A percentile compares a stretch with the other conserved stretches of the same genome.
phyloP scores from a whole-genome alignment of 139 green algal species.

The Haematococcus lacustris region DNA sequence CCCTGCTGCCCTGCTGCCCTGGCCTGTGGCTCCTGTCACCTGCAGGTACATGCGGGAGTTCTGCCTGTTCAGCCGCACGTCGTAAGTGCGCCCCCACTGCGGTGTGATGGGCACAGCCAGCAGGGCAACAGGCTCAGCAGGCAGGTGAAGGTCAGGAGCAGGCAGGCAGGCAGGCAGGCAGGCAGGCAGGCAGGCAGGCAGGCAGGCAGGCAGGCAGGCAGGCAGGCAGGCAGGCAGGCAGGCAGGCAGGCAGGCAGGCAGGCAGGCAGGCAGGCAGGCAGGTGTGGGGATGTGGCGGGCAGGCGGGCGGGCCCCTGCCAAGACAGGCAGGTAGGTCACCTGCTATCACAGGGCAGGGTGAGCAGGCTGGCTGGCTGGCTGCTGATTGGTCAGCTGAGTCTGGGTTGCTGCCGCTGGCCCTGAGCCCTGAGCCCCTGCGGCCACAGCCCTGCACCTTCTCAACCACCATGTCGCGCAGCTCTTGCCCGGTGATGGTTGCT shows the following conservation, averaged over 20 bases:
- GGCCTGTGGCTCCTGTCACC: too few species aligned
- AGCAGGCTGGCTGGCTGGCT: neutral
- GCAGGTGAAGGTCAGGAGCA: neutral
- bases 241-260: neutral
- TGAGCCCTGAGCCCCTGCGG: neutral
- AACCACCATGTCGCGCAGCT: slow-evolving; percentile 17
- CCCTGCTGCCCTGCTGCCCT: too few species aligned
- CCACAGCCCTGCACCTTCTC: slow-evolving; percentile 2
- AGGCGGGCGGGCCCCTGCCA: neutral
- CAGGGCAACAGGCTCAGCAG: neutral
- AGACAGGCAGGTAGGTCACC: too few species aligned
- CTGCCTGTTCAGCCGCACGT: slow-evolving; percentile 16
- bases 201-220: neutral
- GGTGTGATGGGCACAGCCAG: neutral
- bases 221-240: neutral
- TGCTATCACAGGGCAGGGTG: neutral
- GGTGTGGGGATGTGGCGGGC: neutral
- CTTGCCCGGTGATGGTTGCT: slow-evolving; percentile 13
- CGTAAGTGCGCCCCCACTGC: slow-evolving; percentile 28
- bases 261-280: neutral
- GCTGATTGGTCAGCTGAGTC: too few species aligned
- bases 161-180: neutral
- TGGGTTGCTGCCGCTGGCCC: neutral
- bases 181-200: neutral
- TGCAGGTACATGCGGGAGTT: slow-evolving; percentile 22